These are phyloP conservation scores for Ganoderma sp. DNA, from an alignment of 1,284 basidiomycete genomes.

Conservation along the genomic window DNA sequence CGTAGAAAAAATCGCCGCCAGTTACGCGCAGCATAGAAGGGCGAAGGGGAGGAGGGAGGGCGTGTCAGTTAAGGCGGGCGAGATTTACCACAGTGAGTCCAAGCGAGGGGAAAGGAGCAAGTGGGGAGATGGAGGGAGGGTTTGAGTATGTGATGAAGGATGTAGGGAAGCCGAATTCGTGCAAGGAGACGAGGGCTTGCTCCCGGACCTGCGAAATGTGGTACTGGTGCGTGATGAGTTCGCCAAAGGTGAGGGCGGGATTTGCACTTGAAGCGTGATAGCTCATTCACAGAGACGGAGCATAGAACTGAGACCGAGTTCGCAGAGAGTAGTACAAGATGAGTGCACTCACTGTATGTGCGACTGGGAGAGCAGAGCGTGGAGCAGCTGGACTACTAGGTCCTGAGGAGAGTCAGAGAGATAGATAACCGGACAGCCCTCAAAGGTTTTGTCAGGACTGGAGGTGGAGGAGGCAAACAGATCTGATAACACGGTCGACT, in stretches of 20 bases:
- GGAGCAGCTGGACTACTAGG: conserved; percentile 13
- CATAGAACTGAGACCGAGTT: not conserved
- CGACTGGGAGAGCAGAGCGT: conserved; percentile 4
- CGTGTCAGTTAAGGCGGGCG: no score
- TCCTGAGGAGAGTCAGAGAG: conserved; percentile 26
- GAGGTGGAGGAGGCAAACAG: conserved; percentile 30
- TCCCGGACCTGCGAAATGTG: no score
- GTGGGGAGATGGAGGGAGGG: no score
- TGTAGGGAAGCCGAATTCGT: no score
- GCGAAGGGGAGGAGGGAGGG: no score
- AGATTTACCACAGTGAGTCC: no score
- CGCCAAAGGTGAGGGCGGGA: not conserved
- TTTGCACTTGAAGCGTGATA: not conserved
- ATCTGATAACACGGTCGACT: conserved; percentile 31
- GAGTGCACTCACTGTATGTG: not conserved
- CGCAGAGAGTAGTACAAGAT: not conserved
- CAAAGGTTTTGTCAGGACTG: conserved; percentile 9
- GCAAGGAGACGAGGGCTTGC: no score
- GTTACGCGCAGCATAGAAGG: no score
- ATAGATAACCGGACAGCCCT: conserved; percentile 26
- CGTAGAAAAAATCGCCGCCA: no score
- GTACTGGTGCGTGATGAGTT: no score
- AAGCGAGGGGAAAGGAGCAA: no score
- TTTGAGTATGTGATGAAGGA: no score
- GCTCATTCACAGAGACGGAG: not conserved